A percentile compares a stretch with the other conserved stretches of the same genome.
These are phyloP conservation scores for Colletotrichum tofieldiae DNA, from an alignment of 2,329 filamentous ascomycete species.

Conservation along the genomic window DNA sequence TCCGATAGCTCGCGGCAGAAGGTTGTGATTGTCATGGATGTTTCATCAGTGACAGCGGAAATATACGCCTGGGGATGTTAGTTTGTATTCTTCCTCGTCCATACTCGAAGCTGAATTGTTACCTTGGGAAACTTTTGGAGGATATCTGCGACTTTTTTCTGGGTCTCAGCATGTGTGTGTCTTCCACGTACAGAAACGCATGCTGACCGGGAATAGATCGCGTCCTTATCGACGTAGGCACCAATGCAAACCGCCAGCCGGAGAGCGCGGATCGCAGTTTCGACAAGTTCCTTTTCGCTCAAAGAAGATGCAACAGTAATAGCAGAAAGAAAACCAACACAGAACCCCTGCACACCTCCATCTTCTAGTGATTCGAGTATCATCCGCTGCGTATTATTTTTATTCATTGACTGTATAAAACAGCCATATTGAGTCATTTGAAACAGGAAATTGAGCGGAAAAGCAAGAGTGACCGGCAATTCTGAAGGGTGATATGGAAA, in stretches of 20 bases:
- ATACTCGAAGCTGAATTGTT: background rate
- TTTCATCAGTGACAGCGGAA: conserved; percentile 10
- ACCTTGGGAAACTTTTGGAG: conserved; percentile 5
- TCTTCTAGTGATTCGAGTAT: background rate
- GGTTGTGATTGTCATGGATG: conserved; percentile 7
- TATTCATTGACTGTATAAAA: background rate
- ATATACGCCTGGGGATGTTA: conserved; percentile 6
- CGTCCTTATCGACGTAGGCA: conserved; percentile 54
- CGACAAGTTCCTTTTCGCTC: conserved; percentile 49
- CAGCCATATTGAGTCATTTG: conserved; percentile 18
- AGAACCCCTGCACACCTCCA: conserved; percentile 51
- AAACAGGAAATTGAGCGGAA: conserved; percentile 17
- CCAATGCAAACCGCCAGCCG: conserved; percentile 57
- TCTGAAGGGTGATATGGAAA: background rate
- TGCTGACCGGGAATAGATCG: conserved; percentile 46
- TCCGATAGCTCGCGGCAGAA: background rate
- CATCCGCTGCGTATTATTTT: background rate
- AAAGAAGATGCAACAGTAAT: conserved; percentile 53
- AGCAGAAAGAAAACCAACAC: conserved; percentile 57
- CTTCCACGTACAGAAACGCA: conserved; percentile 4
- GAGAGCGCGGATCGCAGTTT: conserved; percentile 55
- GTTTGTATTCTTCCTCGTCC: no score
- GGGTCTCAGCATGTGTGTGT: accelerated
- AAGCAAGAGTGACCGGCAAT: conserved; percentile 1
- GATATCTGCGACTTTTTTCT: background rate